Evolutionary conservation across 2,329 filamentous ascomycete species (phyloP).

Genomic region (Dactylonectria macrodidyma): DNA sequence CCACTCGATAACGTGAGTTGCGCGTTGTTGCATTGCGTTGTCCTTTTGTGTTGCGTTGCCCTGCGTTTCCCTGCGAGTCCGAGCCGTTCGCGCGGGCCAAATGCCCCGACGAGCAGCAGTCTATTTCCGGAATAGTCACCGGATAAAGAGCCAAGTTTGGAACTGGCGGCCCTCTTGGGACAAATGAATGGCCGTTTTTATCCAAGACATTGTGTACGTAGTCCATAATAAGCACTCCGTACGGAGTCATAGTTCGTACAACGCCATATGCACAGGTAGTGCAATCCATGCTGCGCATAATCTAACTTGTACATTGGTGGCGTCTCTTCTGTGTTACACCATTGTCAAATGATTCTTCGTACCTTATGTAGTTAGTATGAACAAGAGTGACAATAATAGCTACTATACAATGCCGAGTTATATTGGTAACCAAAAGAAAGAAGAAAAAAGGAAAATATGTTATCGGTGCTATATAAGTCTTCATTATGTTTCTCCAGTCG

Average conservation of each 20-base stretch:
- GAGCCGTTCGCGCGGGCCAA: not conserved
- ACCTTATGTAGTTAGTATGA: not conserved
- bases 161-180: not conserved
- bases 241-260: not conserved
- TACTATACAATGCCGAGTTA: conserved; percentile 8
- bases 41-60: not conserved
- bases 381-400: conserved; percentile 5
- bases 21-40: conserved; percentile 1
- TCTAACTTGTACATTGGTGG: not conserved
- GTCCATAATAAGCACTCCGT: not conserved
- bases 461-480: not conserved
- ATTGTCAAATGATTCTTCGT: not conserved
- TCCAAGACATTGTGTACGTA: not conserved
- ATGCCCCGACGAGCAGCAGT: not conserved
- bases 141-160: not conserved
- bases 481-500: conserved; percentile 3
- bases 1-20: conserved; percentile 7
- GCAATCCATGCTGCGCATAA: not conserved
- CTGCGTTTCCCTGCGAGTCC: not conserved
- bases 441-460: not conserved
- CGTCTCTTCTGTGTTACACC: not conserved
- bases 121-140: conserved; percentile 5
- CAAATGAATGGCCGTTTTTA: conserved; percentile 4
- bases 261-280: not conserved
- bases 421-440: too few species aligned